Base-by-base conservation (phyloP, 1,139 yeast species). In the Hanseniaspora sp. region DNA sequence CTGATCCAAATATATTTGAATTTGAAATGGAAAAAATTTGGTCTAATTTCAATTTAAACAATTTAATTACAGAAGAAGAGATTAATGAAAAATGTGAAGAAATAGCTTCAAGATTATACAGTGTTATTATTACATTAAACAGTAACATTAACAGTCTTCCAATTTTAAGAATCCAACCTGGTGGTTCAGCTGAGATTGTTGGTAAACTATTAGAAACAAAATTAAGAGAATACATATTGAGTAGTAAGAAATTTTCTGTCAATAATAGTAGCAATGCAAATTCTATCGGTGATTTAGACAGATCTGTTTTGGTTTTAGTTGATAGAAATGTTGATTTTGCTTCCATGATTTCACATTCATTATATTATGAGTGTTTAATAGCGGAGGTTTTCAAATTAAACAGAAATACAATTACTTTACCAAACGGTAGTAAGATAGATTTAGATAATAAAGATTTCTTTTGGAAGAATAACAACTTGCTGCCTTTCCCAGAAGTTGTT, bases 401-500 rank as follows among this genome's bases (percentile, higher is more conserved):
- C 60, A 77, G 95, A 64, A 90, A 90, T 67, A 79, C 90, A 45
- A 82, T 86, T 59, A 79, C 85, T 12, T 76, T 87, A 46, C 66
- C 66, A 31, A 71, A 72, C 47, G 82, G 82, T 60, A 62, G 60
- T 56, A 76, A 78, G 57, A 83, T 83, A 64, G 98, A 92, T 66
- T 77, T 92, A 51, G 98, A 90, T 63, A 95, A 96, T 17, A 78
- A 78, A 57, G 98, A 92, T 71, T 86, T 86, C 66, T 92, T 92
- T 70, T 92, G 98, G 98, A 73, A 71, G 59, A 75, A 77, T 58
- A 90, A 92, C 68, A 76, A 95, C 12, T 84, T 84, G 56, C 72
- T 87, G 56, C 97, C 98, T 42, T 92, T 92, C 73, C 98, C 98
- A 1, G 96, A 92, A 66, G 97, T 94, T 28, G 98, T 95, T 37